Conservation (phyloP, 306 rosid species). For the Abrus precatorius region DNA sequence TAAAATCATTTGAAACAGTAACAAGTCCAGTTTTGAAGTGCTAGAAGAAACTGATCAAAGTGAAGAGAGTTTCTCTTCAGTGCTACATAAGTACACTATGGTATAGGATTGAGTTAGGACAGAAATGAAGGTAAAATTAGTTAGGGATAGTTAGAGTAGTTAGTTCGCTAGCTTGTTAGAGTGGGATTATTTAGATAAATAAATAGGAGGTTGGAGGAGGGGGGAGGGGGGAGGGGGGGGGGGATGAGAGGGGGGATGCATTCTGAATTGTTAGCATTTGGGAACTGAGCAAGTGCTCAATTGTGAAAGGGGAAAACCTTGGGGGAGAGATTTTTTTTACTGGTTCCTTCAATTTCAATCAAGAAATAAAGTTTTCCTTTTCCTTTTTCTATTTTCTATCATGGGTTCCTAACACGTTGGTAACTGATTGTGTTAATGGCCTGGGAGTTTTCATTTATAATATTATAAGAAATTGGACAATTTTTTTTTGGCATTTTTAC, state of each 20-base stretch:
- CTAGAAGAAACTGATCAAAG: slow-evolving; percentile 37
- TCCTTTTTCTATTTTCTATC: neutral
- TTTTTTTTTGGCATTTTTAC: slow-evolving; percentile 8
- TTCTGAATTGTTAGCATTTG: neutral
- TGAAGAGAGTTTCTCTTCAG: slow-evolving; percentile 3
- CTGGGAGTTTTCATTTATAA: neutral
- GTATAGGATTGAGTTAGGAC: neutral
- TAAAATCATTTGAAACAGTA: slow-evolving; percentile 20
- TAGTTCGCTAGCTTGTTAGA: neutral
- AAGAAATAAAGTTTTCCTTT: neutral
- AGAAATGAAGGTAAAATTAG: neutral
- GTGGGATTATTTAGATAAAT: neutral
- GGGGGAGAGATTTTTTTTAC: neutral
- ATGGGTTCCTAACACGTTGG: neutral
- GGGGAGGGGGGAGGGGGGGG: neutral
- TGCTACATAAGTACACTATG: neutral
- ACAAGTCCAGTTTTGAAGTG: slow-evolving; percentile 21
- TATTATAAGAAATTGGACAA: slow-evolving; percentile 11
- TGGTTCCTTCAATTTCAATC: neutral
- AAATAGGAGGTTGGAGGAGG: neutral
- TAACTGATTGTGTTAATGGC: slow-evolving; percentile 15
- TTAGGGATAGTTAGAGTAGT: neutral
- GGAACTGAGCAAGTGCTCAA: slow-evolving; percentile 2
- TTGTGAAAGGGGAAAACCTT: neutral
- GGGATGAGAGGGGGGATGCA: neutral